Conservation (phyloP, 257 asterid genomes). For the Solanum dulcamara region DNA sequence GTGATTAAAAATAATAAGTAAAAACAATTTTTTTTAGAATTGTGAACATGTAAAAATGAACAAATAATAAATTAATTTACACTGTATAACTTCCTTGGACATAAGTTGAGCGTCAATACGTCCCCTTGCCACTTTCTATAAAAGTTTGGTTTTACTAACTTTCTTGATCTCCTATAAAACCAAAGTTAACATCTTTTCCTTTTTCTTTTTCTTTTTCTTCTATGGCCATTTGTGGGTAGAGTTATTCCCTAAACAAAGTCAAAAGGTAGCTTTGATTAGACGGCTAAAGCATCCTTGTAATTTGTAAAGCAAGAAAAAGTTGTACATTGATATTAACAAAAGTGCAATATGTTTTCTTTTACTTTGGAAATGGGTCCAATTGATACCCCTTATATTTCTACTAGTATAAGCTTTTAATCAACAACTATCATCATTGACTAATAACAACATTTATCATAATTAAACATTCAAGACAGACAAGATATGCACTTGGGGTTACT, state of each 20-base stretch:
- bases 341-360: conserved; percentile 24
- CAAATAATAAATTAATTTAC: too few species aligned
- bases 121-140: background rate
- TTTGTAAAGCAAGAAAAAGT: conserved; percentile 43
- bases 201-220: background rate
- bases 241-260: conserved; percentile 25
- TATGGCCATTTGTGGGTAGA: background rate
- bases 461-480: background rate
- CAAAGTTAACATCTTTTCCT: background rate
- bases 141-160: background rate
- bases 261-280: conserved; percentile 25
- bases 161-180: background rate
- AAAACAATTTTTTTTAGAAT: too few species aligned
- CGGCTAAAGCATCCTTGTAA: conserved; percentile 33
- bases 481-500: background rate
- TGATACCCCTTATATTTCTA: background rate
- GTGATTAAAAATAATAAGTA: too few species aligned
- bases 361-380: background rate
- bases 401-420: too few species aligned
- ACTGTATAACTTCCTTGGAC: too few species aligned
- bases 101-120: background rate
- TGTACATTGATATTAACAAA: conserved; percentile 42
- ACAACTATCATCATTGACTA: conserved; percentile 41
- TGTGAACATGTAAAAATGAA: too few species aligned
- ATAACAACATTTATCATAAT: conserved; percentile 14